phyloP scores from a whole-genome alignment of 2,329 filamentous ascomycete genomes.

The Ilyonectria sp. region DNA sequence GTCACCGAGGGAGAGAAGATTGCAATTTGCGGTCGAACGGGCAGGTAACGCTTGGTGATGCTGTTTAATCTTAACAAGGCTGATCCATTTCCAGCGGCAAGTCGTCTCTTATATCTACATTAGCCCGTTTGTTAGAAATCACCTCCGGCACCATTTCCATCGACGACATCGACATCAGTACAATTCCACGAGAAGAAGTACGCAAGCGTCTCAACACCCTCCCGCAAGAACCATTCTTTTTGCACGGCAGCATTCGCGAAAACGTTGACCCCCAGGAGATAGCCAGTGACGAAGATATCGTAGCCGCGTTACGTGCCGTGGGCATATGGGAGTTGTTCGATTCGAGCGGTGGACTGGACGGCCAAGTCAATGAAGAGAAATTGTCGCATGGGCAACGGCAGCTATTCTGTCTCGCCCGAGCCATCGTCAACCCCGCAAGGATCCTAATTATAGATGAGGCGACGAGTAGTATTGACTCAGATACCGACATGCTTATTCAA shows the following conservation, averaged over 20 bases:
- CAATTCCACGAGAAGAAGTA: background rate
- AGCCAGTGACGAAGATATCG: background rate
- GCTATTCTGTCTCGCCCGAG: slow-evolving; percentile 64
- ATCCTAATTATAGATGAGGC: slow-evolving; percentile 54
- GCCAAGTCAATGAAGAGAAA: slow-evolving; percentile 49
- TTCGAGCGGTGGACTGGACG: slow-evolving; percentile 55
- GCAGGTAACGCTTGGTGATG: background rate
- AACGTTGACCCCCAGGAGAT: background rate
- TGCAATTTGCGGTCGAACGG: background rate
- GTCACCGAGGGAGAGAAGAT: background rate
- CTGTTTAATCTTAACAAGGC: too few relatives aligned
- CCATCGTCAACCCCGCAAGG: slow-evolving; percentile 52
- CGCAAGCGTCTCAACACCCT: background rate
- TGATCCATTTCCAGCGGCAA: slow-evolving; percentile 58
- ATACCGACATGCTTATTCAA: slow-evolving; percentile 48
- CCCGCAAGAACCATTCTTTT: slow-evolving; percentile 9
- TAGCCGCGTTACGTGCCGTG: background rate
- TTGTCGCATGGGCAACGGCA: slow-evolving; percentile 63
- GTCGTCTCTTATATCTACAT: slow-evolving; percentile 53
- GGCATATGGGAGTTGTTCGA: background rate
- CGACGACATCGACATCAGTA: background rate
- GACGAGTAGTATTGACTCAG: slow-evolving; percentile 50
- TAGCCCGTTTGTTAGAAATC: slow-evolving; percentile 63
- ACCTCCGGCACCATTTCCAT: slow-evolving; percentile 31
- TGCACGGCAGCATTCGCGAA: background rate